A percentile compares a stretch with the other conserved stretches of the same genome.
These are phyloP conservation scores for Extremus antarcticus DNA, from an alignment of 495 filamentous ascomycete genomes.

Conservation along the genomic window DNA sequence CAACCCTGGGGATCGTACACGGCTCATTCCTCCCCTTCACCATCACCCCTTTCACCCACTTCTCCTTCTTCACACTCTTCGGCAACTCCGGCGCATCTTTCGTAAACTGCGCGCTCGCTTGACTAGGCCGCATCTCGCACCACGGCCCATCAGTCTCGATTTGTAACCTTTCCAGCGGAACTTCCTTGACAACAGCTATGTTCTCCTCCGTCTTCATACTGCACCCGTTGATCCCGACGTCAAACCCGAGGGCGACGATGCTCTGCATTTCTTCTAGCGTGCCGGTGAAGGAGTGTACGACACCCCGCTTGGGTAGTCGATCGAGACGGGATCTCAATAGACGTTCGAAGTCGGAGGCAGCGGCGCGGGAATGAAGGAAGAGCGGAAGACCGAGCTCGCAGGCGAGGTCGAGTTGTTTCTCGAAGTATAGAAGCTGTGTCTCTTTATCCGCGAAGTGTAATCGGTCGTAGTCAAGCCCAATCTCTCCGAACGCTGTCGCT, in stretches of 20 bases:
- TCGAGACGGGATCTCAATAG: constrained; percentile 44
- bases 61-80: constrained; percentile 78
- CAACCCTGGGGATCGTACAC: constrained; percentile 71
- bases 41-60: constrained; percentile 69
- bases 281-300: constrained; percentile 89
- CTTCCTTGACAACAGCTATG: constrained; percentile 62
- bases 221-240: constrained; percentile 85
- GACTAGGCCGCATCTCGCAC: constrained; percentile 58
- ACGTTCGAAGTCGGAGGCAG: constrained; percentile 66
- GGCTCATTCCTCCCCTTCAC: constrained; percentile 91
- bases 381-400: constrained; percentile 69
- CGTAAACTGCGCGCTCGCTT: constrained; percentile 50
- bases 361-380: constrained; percentile 83
- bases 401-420: constrained; percentile 65
- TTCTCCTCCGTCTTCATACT: constrained; percentile 88
- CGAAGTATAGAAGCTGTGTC: constrained; percentile 75
- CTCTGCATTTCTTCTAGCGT: constrained; percentile 69
- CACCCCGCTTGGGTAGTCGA: constrained; percentile 54
- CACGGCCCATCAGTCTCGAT: constrained; percentile 93
- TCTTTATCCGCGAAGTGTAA: constrained; percentile 66
- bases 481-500: constrained; percentile 80
- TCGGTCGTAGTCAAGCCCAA: constrained; percentile 92
- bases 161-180: constrained; percentile 65
- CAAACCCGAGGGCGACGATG: constrained; percentile 62
- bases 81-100: constrained; percentile 30